Evolutionary conservation across 2,329 filamentous ascomycete genomes (phyloP).

Genomic region (Diaporthe vaccinii): DNA sequence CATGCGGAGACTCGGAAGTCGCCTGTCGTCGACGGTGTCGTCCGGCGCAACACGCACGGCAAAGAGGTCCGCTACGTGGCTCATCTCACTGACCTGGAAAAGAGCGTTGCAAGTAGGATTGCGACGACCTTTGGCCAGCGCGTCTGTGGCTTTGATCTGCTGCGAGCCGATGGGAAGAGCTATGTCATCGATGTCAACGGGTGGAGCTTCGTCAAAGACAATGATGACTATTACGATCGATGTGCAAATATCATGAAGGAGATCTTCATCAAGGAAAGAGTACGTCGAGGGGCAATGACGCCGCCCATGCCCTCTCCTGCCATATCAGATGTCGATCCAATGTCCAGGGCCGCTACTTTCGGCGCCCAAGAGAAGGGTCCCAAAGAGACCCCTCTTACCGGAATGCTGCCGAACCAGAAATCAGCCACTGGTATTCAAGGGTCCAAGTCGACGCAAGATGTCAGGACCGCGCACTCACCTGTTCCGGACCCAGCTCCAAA

Average conservation of each 20-base stretch:
- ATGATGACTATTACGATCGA: conserved; percentile 97
- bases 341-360: conserved; percentile 42
- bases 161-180: conserved; percentile 89
- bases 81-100: conserved; percentile 82
- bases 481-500: conserved; percentile 44
- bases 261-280: conserved; percentile 87
- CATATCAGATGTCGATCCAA: conserved; percentile 54
- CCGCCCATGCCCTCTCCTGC: conserved; percentile 65
- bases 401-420: conserved; percentile 41
- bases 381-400: conserved; percentile 43
- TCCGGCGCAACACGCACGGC: conserved; percentile 95
- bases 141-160: conserved; percentile 94
- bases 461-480: conserved; percentile 10
- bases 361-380: conserved; percentile 45
- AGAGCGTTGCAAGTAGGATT: conserved; percentile 89
- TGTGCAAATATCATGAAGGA: conserved; percentile 88
- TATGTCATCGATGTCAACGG: conserved; percentile 99
- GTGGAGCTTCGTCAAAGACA: conserved; percentile 99
- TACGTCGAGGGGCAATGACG: conserved; percentile 72
- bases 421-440: conserved; percentile 29
- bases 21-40: conserved; percentile 95
- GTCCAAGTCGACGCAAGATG: conserved; percentile 35
- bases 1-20: conserved; percentile 98
- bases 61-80: conserved; percentile 98
- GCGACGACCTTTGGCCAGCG: conserved; percentile 92